phyloP scores from a whole-genome alignment of 768 basidiomycete species.

The Pisolithus microcarpus region DNA sequence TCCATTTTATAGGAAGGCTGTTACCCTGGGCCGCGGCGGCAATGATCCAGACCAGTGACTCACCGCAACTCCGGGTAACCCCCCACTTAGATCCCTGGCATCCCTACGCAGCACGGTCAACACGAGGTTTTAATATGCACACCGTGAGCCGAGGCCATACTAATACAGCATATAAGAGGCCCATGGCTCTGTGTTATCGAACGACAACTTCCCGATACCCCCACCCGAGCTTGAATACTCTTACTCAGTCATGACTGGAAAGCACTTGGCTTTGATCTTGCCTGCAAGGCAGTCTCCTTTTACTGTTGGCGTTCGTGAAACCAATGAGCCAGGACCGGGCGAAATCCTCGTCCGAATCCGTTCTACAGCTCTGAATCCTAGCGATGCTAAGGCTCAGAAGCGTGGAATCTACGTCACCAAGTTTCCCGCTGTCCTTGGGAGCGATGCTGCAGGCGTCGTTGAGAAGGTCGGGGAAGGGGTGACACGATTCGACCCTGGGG shows the following conservation, averaged over 20 bases:
- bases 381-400: conserved; percentile 46
- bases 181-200: conserved; percentile 11
- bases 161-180: conserved; percentile 22
- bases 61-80: conserved; percentile 19
- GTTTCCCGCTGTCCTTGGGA: conserved; percentile 42
- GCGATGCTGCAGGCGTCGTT: conserved; percentile 46
- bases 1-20: conserved; percentile 27
- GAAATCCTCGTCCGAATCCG: conserved; percentile 43
- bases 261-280: conserved; percentile 25
- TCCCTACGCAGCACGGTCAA: conserved; percentile 26
- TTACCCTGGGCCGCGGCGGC: conserved; percentile 26
- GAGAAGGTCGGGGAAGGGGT: conserved; percentile 47
- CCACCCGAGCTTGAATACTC: conserved; percentile 1
- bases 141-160: conserved; percentile 25
- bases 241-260: conserved; percentile 17
- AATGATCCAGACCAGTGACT: conserved; percentile 27
- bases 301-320: conserved; percentile 24
- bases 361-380: conserved; percentile 45
- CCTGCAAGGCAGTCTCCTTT: conserved; percentile 31
- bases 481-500: conserved; percentile 40
- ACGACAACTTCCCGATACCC: conserved; percentile 10
- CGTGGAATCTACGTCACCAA: conserved; percentile 31
- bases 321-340: conserved; percentile 38
- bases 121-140: conserved; percentile 30
- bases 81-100: conserved; percentile 17